phyloP scores from a whole-genome alignment of 2,329 filamentous ascomycete species.

The Neopestalotiopsis sp. region DNA sequence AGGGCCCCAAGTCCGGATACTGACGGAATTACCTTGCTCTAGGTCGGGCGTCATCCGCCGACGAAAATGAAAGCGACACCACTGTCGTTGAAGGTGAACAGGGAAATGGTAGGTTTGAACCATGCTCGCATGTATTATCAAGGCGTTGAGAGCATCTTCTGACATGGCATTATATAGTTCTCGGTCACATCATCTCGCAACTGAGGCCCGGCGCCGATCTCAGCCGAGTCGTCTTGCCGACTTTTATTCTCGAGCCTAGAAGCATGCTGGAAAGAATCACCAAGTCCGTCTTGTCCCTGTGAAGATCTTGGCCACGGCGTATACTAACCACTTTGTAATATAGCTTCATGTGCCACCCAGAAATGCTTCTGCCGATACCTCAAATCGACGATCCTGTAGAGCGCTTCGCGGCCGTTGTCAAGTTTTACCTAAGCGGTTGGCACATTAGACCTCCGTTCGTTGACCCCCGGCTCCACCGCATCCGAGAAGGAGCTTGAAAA shows the following conservation, averaged over 20 bases:
- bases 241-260: conserved; percentile 95
- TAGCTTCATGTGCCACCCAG: conserved; percentile 99
- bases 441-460: conserved; percentile 95
- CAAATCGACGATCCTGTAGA: conserved; percentile 86
- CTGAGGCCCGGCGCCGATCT: conserved; percentile 93
- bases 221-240: conserved; percentile 91
- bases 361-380: conserved; percentile 89
- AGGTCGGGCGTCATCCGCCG: conserved; percentile 52
- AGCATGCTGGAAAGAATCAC: conserved; percentile 99
- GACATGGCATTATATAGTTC: conserved; percentile 61
- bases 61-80: conserved; percentile 73
- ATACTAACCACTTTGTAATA: conserved; percentile 22
- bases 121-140: conserved; percentile 7
- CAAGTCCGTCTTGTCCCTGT: conserved; percentile 67
- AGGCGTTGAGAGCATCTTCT: conserved; percentile 16
- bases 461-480: neutral
- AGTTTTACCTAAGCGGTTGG: conserved; percentile 98
- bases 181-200: conserved; percentile 97
- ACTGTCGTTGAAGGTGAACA: conserved; percentile 88
- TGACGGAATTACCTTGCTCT: conserved; percentile 7
- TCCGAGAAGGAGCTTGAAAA: conserved; percentile 17
- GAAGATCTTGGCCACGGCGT: neutral
- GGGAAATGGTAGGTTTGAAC: conserved; percentile 78
- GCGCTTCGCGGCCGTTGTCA: conserved; percentile 93
- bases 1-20: conserved; percentile 10